These are phyloP conservation scores for Santalum album DNA, from an alignment of 164 flowering plant species.

Conservation along the genomic window DNA sequence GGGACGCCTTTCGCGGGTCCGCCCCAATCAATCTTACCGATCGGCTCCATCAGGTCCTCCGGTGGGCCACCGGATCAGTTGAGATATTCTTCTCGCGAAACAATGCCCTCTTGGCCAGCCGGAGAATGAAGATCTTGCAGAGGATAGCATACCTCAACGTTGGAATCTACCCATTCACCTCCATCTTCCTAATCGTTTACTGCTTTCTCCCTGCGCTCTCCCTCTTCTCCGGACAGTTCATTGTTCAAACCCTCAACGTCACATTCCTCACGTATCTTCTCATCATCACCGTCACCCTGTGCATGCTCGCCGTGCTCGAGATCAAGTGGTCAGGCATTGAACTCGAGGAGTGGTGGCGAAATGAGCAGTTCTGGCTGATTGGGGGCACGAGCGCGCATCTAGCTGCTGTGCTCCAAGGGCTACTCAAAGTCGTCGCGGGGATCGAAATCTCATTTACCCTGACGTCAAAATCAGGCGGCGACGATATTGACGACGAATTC, in stretches of 20 bases:
- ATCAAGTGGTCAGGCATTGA: slow-evolving; percentile 60
- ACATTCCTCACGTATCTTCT: slow-evolving; percentile 49
- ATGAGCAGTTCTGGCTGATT: slow-evolving; percentile 64
- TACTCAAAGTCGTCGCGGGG: slow-evolving; percentile 58
- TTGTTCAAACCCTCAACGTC: slow-evolving; percentile 52
- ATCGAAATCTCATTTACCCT: slow-evolving; percentile 60
- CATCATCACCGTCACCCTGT: slow-evolving; percentile 36
- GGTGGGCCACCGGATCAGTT: slow-evolving; percentile 79
- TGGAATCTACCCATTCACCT: slow-evolving; percentile 60
- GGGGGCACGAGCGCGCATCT: slow-evolving; percentile 68
- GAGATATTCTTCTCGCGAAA: slow-evolving; percentile 64
- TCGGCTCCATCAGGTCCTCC: slow-evolving; percentile 60
- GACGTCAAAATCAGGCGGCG: slow-evolving; percentile 58
- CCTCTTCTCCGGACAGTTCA: slow-evolving; percentile 69
- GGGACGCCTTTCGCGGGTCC: slow-evolving; percentile 63
- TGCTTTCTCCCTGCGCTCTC: slow-evolving; percentile 72
- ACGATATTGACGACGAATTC: slow-evolving; percentile 50
- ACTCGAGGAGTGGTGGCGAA: slow-evolving; percentile 69
- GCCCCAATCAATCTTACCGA: slow-evolving; percentile 69
- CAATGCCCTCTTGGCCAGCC: slow-evolving; percentile 50
- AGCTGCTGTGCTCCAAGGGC: slow-evolving; percentile 66
- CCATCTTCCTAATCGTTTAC: slow-evolving; percentile 58
- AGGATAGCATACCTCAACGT: slow-evolving; percentile 52
- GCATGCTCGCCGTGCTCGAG: slow-evolving; percentile 53
- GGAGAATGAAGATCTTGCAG: slow-evolving; percentile 47